phyloP scores from a whole-genome alignment of 176 grass and related monocot genomes.

The Panicum miliaceum region DNA sequence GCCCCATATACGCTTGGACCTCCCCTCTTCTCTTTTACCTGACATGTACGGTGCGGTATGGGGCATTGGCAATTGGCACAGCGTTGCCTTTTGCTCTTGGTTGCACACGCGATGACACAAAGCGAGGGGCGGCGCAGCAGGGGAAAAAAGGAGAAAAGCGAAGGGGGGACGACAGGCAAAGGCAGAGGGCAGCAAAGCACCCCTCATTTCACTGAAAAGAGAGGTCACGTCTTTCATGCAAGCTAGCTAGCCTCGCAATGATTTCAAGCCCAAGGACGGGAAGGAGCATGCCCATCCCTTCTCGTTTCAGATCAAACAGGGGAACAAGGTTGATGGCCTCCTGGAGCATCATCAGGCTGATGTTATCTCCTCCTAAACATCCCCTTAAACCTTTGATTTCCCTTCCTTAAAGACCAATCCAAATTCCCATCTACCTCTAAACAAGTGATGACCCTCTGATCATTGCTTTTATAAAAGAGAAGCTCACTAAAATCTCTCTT shows the following conservation, averaged over 20 bases:
- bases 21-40: neutral
- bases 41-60: slow-evolving; percentile 17
- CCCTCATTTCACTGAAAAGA: slow-evolving; percentile 63
- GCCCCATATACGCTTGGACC: neutral
- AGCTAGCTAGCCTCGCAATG: slow-evolving; percentile 45
- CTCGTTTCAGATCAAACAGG: slow-evolving; percentile 35
- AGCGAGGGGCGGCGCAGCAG: slow-evolving; percentile 5
- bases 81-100: slow-evolving; percentile 15
- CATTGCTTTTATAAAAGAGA: neutral
- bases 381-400: neutral
- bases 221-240: slow-evolving; percentile 60
- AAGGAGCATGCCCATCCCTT: slow-evolving; percentile 14
- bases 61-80: neutral
- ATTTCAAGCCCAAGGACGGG: slow-evolving; percentile 46
- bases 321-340: neutral
- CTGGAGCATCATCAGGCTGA: slow-evolving; percentile 5
- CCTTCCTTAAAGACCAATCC: slow-evolving; percentile 31
- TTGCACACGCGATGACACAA: slow-evolving; percentile 20
- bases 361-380: slow-evolving; percentile 1
- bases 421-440: neutral
- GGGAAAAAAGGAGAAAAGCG: slow-evolving; percentile 23
- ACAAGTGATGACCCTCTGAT: neutral
- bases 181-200: slow-evolving; percentile 46
- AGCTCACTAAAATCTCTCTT: neutral
- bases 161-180: slow-evolving; percentile 7